phyloP scores from a whole-genome alignment of 257 asterid species.

The Nicotiana benthamiana region DNA sequence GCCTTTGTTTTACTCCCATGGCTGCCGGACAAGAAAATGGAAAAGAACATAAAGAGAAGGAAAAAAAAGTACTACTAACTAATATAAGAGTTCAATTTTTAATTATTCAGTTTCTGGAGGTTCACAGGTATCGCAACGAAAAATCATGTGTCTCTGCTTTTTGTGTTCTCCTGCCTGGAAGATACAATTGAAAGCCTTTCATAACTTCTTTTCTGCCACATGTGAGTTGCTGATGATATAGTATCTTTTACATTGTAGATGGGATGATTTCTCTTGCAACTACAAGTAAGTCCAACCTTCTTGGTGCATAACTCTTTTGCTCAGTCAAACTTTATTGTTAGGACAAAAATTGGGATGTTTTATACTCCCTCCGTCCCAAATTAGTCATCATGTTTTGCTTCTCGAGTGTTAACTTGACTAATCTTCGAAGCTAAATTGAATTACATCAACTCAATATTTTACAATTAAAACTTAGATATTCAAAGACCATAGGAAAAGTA shows the following conservation, averaged over 20 bases:
- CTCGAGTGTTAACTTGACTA: too few species aligned
- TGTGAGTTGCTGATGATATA: constrained; percentile 16
- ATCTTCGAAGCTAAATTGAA: too few species aligned
- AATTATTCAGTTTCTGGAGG: background rate
- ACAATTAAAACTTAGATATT: too few species aligned
- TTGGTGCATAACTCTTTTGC: background rate
- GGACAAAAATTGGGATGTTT: background rate
- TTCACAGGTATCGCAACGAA: background rate
- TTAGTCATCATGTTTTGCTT: too few species aligned
- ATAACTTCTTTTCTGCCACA: background rate
- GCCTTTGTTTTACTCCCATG: background rate
- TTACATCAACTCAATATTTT: too few species aligned
- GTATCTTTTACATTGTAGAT: constrained; percentile 43
- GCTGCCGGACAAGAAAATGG: background rate
- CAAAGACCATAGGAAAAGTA: too few species aligned
- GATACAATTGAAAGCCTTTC: background rate
- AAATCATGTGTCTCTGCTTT: background rate
- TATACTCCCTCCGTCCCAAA: too few species aligned
- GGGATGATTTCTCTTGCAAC: constrained; percentile 57
- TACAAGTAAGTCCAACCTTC: constrained; percentile 49
- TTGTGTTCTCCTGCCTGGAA: background rate
- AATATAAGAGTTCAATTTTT: background rate
- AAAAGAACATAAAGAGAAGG: background rate
- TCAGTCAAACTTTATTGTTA: background rate
- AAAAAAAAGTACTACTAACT: background rate